phyloP scores from a whole-genome alignment of 768 basidiomycete species.

The Rhodotorula graminis region DNA sequence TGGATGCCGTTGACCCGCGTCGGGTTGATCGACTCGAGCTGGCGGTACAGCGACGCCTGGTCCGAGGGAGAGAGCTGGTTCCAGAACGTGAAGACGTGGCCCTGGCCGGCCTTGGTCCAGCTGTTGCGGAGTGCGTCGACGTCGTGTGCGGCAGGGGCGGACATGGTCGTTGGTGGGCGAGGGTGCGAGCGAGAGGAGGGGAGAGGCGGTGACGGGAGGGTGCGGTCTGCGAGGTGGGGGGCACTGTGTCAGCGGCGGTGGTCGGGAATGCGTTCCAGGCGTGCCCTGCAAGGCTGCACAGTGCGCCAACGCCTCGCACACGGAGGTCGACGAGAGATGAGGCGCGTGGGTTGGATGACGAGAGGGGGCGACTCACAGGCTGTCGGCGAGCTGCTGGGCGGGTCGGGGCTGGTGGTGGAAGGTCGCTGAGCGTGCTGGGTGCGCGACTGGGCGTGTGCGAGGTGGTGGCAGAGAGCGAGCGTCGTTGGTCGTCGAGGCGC shows the following conservation, averaged over 20 bases:
- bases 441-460: no score
- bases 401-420: no score
- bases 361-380: no score
- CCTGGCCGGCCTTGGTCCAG: slow-evolving; percentile 56
- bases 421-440: no score
- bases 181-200: neutral
- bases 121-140: slow-evolving; percentile 21
- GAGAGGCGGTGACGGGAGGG: neutral
- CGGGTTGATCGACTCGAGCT: slow-evolving; percentile 76
- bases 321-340: no score
- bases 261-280: no score
- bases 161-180: neutral
- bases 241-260: neutral
- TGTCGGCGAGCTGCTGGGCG: no score
- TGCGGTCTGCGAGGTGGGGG: neutral
- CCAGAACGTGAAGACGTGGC: slow-evolving; percentile 85
- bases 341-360: no score
- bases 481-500: no score
- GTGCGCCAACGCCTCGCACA: no score
- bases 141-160: slow-evolving; percentile 11
- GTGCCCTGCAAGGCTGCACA: no score
- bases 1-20: slow-evolving; percentile 86
- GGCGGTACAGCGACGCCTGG: slow-evolving; percentile 60
- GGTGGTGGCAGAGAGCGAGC: no score
- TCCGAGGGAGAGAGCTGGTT: slow-evolving; percentile 62